Evolutionary conservation across 345 rosid species (phyloP).

Genomic region (Sisymbrium irio): DNA sequence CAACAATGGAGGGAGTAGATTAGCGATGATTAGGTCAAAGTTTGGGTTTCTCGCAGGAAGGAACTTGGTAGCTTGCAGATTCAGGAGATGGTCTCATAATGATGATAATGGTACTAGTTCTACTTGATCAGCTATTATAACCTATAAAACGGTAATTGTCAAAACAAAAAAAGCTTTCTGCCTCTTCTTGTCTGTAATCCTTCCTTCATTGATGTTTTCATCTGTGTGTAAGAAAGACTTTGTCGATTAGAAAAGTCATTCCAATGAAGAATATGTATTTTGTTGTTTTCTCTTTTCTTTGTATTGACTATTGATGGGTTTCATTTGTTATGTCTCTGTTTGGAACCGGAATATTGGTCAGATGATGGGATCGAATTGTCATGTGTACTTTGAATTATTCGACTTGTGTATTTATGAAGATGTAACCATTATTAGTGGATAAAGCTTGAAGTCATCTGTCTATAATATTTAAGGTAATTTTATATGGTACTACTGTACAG

Average conservation of each 20-base stretch:
- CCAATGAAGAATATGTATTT: not conserved
- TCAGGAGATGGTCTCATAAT: constrained; percentile 53
- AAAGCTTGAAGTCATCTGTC: not conserved
- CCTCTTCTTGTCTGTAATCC: not conserved
- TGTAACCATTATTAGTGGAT: not conserved
- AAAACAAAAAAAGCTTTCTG: not conserved
- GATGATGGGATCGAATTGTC: not conserved
- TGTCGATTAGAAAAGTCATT: constrained; percentile 20
- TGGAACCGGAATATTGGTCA: constrained; percentile 15
- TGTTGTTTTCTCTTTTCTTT: not conserved
- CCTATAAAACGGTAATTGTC: constrained; percentile 16
- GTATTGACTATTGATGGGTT: constrained; percentile 10
- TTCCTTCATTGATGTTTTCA: not conserved
- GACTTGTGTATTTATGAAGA: not conserved
- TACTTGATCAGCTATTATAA: constrained; percentile 17
- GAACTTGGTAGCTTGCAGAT: constrained; percentile 51
- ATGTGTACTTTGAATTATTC: not conserved
- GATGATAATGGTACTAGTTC: constrained; percentile 46
- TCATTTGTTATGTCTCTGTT: not conserved
- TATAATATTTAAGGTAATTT: too few relatives aligned
- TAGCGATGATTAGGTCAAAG: constrained; percentile 49
- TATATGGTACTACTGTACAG: too few relatives aligned
- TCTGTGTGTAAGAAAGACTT: constrained; percentile 17
- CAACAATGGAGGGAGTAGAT: constrained; percentile 46
- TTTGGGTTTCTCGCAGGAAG: constrained; percentile 56